Evolutionary conservation across 140 eudicot species (phyloP).

Genomic region (Stevia rebaudiana): DNA sequence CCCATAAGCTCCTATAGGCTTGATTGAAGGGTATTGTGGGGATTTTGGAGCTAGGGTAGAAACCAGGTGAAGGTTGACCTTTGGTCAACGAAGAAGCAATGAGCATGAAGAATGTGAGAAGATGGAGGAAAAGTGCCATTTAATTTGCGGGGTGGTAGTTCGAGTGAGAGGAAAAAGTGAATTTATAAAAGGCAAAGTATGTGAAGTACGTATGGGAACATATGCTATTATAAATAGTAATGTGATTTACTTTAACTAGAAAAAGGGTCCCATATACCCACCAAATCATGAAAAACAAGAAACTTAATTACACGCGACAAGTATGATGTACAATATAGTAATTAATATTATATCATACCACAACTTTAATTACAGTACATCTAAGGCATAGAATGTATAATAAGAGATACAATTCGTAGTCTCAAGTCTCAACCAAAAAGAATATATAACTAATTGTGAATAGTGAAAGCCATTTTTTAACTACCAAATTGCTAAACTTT

Average conservation of each 20-base stretch:
- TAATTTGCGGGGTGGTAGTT: neutral
- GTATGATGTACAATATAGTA: too few relatives aligned
- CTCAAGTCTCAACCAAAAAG: too few relatives aligned
- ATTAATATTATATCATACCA: too few relatives aligned
- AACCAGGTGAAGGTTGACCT: slow-evolving; percentile 74
- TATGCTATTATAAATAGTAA: slow-evolving; percentile 25
- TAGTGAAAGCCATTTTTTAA: too few relatives aligned
- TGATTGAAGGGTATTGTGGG: slow-evolving; percentile 44
- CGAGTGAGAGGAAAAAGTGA: neutral
- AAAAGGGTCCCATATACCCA: slow-evolving; percentile 1
- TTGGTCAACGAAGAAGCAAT: slow-evolving; percentile 29
- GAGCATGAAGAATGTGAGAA: slow-evolving; percentile 28
- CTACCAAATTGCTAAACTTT: too few relatives aligned
- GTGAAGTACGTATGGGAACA: slow-evolving; percentile 23
- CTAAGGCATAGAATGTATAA: too few relatives aligned
- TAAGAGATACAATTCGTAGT: too few relatives aligned
- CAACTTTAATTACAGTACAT: too few relatives aligned
- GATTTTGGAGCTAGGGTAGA: slow-evolving; percentile 69
- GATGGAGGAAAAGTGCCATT: slow-evolving; percentile 22
- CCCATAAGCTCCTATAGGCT: slow-evolving; percentile 57
- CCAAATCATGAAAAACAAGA: neutral
- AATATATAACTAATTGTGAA: too few relatives aligned
- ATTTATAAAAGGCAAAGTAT: neutral
- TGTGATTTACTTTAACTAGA: neutral
- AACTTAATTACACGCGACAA: neutral